Base-by-base conservation (phyloP, 768 basidiomycete genomes). In the Austroboletus eburneus region DNA sequence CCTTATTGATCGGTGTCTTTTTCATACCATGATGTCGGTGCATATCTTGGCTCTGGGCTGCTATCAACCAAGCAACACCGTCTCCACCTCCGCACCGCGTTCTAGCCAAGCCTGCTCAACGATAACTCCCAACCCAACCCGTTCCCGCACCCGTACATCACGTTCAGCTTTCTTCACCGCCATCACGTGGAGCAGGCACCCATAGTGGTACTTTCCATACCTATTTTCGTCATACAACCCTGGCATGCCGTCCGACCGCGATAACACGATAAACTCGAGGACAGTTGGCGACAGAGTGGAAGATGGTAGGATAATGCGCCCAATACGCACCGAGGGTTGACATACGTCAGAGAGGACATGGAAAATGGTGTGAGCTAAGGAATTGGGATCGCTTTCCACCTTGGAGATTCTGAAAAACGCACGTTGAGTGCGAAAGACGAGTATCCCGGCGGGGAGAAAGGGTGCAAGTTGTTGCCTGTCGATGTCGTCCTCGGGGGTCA, bases 241-340 rank as follows among this genome's bases (percentile, higher is more conserved):
- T 2, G 0, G 0, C 6, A 43, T 13, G 1, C 33, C 42, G 5
- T 22, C 42, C 4, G 34, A 40, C 6, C 57, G 48, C 8, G 59
- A 61, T 4, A 62, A 34, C 10, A 59, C 55, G n/a, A 57, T 29
- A n/a, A 63, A 46, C 17, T 59, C 57, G 6, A 56, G 39, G 16
- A 27, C 16, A 2, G 45, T 39, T 2, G 24, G 18, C 0, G 57
- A 48, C 16, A 37, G 44, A 7, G 39, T 57, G 14, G 51, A 38
- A 16, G 24, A 9, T 1, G 60, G 57, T 4, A 62, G 32, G 27
- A 59, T 45, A 1, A 61, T 47, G 9, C 57, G 51, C 7, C 59
- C 56, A 17, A 32, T 13, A 45, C 51, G 7, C 17, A 23, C 14
- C 20, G 37, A 14, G 29, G 33, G 27, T 2, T 37, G 25, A 22